Evolutionary conservation across 2,329 filamentous ascomycete genomes (phyloP).

Genomic region (Elsinoe perseae): DNA sequence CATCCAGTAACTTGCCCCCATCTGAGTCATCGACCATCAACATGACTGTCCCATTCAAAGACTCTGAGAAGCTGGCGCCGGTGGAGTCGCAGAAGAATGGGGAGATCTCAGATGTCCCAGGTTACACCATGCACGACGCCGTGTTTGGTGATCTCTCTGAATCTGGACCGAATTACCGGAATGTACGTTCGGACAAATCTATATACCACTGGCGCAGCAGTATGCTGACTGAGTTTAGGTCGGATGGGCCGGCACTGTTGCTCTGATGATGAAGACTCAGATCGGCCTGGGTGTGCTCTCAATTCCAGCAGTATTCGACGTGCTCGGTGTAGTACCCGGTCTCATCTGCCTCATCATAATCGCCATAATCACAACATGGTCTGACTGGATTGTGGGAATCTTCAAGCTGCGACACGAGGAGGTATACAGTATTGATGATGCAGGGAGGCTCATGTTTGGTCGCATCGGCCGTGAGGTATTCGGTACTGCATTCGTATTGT

Average conservation of each 20-base stretch:
- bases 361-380: slow-evolving; percentile 42
- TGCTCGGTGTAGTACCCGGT: slow-evolving; percentile 44
- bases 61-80: not conserved
- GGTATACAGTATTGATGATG: slow-evolving; percentile 52
- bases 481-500: slow-evolving; percentile 32
- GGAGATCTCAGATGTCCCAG: not conserved
- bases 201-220: not conserved
- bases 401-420: slow-evolving; percentile 50
- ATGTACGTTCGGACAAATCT: slow-evolving; percentile 18
- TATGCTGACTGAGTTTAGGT: slow-evolving; percentile 24
- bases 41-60: not conserved
- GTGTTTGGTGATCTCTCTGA: slow-evolving; percentile 33
- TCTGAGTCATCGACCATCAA: not conserved
- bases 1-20: not conserved
- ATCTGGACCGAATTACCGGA: slow-evolving; percentile 29
- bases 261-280: slow-evolving; percentile 42
- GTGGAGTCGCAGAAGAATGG: not conserved
- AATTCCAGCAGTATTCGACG: slow-evolving; percentile 40
- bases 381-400: slow-evolving; percentile 41
- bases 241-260: slow-evolving; percentile 38
- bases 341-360: slow-evolving; percentile 38
- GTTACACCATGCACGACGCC: slow-evolving; percentile 22
- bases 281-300: slow-evolving; percentile 44
- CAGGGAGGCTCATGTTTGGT: slow-evolving; percentile 48
- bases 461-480: slow-evolving; percentile 45